Evolutionary conservation across 495 filamentous ascomycete species (phyloP).

Genomic region (Hypoxylon lenormandii): DNA sequence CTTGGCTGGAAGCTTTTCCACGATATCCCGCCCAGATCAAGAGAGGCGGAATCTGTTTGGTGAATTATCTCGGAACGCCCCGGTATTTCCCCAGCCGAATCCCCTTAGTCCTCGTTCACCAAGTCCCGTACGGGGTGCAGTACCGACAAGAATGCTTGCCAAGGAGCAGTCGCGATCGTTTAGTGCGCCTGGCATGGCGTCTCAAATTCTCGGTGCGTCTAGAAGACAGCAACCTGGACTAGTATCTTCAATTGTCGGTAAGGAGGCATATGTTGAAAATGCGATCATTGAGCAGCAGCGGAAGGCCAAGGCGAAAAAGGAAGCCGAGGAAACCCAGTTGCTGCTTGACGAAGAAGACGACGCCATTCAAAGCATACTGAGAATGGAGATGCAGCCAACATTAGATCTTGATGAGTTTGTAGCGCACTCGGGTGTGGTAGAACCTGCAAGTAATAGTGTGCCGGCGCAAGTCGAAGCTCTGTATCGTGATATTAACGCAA

Average conservation of each 20-base stretch:
- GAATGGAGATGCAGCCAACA: slow-evolving; percentile 61
- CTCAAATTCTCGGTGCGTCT: slow-evolving; percentile 56
- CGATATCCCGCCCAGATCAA: slow-evolving; percentile 59
- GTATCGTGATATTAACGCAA: slow-evolving; percentile 93
- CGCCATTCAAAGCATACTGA: slow-evolving; percentile 62
- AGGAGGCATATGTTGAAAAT: slow-evolving; percentile 49
- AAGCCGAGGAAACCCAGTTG: slow-evolving; percentile 61
- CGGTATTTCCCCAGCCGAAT: slow-evolving; percentile 70
- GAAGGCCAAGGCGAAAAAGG: slow-evolving; percentile 59
- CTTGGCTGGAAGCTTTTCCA: slow-evolving; percentile 59
- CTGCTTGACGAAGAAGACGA: slow-evolving; percentile 70
- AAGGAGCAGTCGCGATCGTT: slow-evolving; percentile 67
- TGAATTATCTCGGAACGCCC: slow-evolving; percentile 67
- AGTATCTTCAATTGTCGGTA: slow-evolving; percentile 37
- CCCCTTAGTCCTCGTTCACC: slow-evolving; percentile 77
- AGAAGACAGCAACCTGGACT: slow-evolving; percentile 46
- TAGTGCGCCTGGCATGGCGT: slow-evolving; percentile 67
- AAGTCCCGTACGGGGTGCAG: slow-evolving; percentile 73
- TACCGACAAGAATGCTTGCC: slow-evolving; percentile 61
- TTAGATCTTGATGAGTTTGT: slow-evolving; percentile 71
- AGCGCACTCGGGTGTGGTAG: slow-evolving; percentile 74
- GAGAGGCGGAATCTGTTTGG: slow-evolving; percentile 69
- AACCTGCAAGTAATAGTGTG: slow-evolving; percentile 70
- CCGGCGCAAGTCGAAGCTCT: slow-evolving; percentile 84
- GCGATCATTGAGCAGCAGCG: slow-evolving; percentile 56